Evolutionary conservation across 345 rosid species (phyloP), one percentile per base, ranked within the genome.

Genomic region (Moricandia moricandioides): DNA sequence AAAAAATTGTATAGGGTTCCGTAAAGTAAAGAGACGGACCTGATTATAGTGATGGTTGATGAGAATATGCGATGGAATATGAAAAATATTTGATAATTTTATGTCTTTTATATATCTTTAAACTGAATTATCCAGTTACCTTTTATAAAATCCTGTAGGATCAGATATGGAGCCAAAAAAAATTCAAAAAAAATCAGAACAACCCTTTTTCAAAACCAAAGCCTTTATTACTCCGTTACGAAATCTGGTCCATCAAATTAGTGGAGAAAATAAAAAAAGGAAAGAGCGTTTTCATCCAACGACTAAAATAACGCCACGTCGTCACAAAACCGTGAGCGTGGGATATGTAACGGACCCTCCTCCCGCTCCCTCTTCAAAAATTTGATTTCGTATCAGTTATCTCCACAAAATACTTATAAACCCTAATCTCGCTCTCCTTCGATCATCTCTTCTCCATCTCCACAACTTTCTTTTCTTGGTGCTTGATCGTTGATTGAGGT

Each of bases 341-440:
- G 78, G 72, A 82, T 63, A 9, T 80, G 72, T 69, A 73, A 73
- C 81, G 81, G 77, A 72, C 64, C 73, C 31, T 56, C 71, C 73
- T 82, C 74, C 78, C 85, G 75, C 86, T 55, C 74, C 76, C 12
- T 72, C 24, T 82, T 72, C 73, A 66, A 78, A 45, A 79, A 40
- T 77, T 76, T 77, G 77, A 77, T 64, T 76, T 70, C 27, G 9
- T 80, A 75, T 80, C 81, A 80, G 85, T 75, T 84, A 61, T 74
- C 16, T 26, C 62, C 62, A 6, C 62, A 21, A 27, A 58, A 16
- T 65, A 45, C 9, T 79, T 78, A 65, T 69, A 74, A 74, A 45
- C 82, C 82, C 78, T 69, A 70, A 78, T 78, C 24, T 34, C 73
- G 12, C 56, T 47, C 76, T 65, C 51, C 24, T 31, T 55, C 34